Evolutionary conservation across 805 yeast species (phyloP), one percentile per base, ranked within the genome.

Genomic region (Candida fluviatilis): DNA sequence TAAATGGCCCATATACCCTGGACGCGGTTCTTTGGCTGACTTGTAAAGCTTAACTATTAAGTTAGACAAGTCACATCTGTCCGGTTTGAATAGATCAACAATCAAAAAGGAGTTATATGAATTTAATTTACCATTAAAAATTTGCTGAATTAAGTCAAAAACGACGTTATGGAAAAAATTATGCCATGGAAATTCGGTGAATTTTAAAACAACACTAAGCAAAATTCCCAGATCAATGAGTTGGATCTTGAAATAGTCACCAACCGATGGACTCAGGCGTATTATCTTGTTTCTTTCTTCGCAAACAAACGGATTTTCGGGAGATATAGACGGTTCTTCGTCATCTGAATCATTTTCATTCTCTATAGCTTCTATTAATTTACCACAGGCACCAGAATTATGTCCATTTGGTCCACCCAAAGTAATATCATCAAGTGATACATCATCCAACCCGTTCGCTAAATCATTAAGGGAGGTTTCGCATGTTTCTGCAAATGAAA

Each of bases 1-100:
- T 46, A 93, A 64, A 58, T 93, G 99, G n/a, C 99, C 99, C 88
- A 90, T 89, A 56, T 88, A 93, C 0, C 99, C 99, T 28, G 90
- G 76, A 39, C 95, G 73, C 29, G 85, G 75, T 4, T 79, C 78
- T 8, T 35, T 30, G 11, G 47, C 46, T 4, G 52, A 51, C n/a
- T 51, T 47, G 38, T 57, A 57, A 4, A 58, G 43, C 12, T 41
- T 37, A 5, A 58, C 57, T 13, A 64, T 63, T 14, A 61, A 35
- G 7, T 51, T 47, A 7, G 64, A 51, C 38, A 64, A 55, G 41
- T 55, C 44, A 27, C 54, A 49, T 14, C 46, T 43, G 5, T 49
- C 49, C 10, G 32, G 21, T 29, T 48, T 45, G 35, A 59, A 59
- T 16, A 59, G 38, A 31, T 57, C 58, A n/a, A 57, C 55, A 34